Percentiles rank a stretch among this genome's conserved stretches.
phyloP scores from a whole-genome alignment of 192 early-diverging fungal species.

The Cetraspora pellucida region DNA sequence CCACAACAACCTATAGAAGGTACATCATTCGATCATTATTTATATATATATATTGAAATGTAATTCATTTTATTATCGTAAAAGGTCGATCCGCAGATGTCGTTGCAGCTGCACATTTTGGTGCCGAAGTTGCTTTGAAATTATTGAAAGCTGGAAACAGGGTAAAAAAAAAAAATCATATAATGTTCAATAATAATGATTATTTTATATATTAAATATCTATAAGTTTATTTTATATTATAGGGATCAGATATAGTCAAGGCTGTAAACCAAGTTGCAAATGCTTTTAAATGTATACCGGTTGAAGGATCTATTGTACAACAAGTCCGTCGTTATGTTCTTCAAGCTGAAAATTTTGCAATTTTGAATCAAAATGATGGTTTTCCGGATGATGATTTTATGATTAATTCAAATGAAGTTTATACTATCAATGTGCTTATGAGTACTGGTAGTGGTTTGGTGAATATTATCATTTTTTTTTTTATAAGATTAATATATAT shows the following conservation, averaged over 20 bases:
- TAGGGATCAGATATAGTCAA: constrained; percentile 57
- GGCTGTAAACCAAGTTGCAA: constrained; percentile 60
- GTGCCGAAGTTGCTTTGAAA: constrained; percentile 79
- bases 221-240: neutral
- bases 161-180: constrained; percentile 12
- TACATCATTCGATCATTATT: neutral
- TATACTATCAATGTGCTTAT: constrained; percentile 73
- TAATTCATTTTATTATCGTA: neutral
- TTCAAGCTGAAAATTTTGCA: constrained; percentile 62
- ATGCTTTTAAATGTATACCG: constrained; percentile 67
- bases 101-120: constrained; percentile 80
- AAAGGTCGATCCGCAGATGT: constrained; percentile 73
- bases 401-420: constrained; percentile 70
- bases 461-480: constrained; percentile 21
- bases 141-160: constrained; percentile 78
- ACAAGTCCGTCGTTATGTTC: constrained; percentile 75
- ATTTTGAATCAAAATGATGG: constrained; percentile 61
- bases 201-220: too few species aligned
- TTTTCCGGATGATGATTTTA: constrained; percentile 64
- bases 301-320: constrained; percentile 68
- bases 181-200: too few species aligned
- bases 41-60: too few species aligned
- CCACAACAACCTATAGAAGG: constrained; percentile 61
- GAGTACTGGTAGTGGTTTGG: constrained; percentile 64
- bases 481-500: neutral